Base-by-base conservation (phyloP, 2,329 filamentous ascomycete species). In the Penicillium capsulatum region DNA sequence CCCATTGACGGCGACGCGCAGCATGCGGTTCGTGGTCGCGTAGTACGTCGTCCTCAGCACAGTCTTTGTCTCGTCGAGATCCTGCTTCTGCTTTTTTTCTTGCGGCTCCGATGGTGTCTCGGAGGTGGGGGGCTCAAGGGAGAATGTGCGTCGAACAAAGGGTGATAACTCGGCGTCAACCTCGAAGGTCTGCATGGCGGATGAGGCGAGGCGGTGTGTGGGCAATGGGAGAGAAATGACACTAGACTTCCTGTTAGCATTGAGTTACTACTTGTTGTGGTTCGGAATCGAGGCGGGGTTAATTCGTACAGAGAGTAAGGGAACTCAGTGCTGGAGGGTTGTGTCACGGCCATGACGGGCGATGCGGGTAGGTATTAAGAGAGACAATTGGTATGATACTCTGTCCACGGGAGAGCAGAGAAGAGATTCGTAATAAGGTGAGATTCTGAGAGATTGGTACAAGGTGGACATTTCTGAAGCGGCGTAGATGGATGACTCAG, bases 1-100 rank as follows among this genome's bases (percentile, higher is more conserved):
- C 7, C 89, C 88, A 68, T 97, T 97, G 40, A 96, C 90, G 3
- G 91, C 86, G 2, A 98, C 92, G 31, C 92, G 83, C 42, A 98
- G 75, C 91, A 97, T 97, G 53, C 92, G 83, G 62, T 96, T 95
- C 14, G 92, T 97, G 0, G 88, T 88, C 1, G 92, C 92, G 38
- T 75, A 77, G 68, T 97, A 97, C 44, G 84, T 77, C 7, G 86
- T 84, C 44, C 76, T 74, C 34, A 97, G 72, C 3, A 90, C 66
- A 1, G 69, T 75, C 53, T 68, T 66, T 24, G 58, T 54, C 17
- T 67, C 63, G 6, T 63, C 61, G 6, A 43, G 41, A 40, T 49
- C 36, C 44, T 51, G 42, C 32, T 49, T 51, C 44, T 45, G 44
- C 8, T 53, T 55, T 32, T 55, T 55, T 36, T 53, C 52, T 31